Conservation (phyloP, 768 basidiomycete genomes). For the Amylocystis lapponica region DNA sequence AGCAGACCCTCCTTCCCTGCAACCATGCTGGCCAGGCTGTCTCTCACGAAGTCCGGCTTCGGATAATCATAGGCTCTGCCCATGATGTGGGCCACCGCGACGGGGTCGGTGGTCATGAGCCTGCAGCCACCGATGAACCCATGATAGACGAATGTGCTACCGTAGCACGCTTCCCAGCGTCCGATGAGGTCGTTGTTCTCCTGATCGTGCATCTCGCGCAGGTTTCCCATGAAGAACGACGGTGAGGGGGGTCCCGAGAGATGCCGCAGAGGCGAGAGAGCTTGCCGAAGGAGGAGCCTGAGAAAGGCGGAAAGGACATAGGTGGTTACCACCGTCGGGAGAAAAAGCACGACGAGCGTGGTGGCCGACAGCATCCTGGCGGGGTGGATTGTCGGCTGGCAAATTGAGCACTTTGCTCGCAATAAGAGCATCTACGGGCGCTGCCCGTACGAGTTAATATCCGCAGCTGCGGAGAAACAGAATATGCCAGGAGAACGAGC, state of each 20-base stretch:
- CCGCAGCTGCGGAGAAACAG: too few relatives aligned
- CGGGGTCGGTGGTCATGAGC: constrained; percentile 54
- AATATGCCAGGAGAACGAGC: too few relatives aligned
- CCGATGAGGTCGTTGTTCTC: constrained; percentile 48
- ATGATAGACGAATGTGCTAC: constrained; percentile 45
- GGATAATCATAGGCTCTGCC: constrained; percentile 50
- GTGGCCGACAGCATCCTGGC: not conserved
- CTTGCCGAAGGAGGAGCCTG: constrained; percentile 38
- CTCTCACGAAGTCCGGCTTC: constrained; percentile 54
- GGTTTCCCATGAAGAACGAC: constrained; percentile 48
- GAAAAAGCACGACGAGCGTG: constrained; percentile 10
- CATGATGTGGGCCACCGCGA: constrained; percentile 54
- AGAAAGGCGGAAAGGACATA: constrained; percentile 33
- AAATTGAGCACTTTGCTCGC: too few relatives aligned
- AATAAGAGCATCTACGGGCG: too few relatives aligned
- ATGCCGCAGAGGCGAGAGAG: constrained; percentile 39
- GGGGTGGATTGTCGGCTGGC: too few relatives aligned
- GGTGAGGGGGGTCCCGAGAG: constrained; percentile 42
- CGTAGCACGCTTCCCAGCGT: constrained; percentile 41
- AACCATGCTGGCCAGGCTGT: constrained; percentile 46
- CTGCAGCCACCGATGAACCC: constrained; percentile 48
- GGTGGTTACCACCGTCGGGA: constrained; percentile 17
- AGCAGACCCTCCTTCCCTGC: constrained; percentile 45
- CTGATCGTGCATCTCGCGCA: constrained; percentile 48
- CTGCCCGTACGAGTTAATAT: too few relatives aligned